Conservation (phyloP, 2,329 filamentous ascomycete genomes). For the Ophiognomonia clavigignenti-juglandacearum region DNA sequence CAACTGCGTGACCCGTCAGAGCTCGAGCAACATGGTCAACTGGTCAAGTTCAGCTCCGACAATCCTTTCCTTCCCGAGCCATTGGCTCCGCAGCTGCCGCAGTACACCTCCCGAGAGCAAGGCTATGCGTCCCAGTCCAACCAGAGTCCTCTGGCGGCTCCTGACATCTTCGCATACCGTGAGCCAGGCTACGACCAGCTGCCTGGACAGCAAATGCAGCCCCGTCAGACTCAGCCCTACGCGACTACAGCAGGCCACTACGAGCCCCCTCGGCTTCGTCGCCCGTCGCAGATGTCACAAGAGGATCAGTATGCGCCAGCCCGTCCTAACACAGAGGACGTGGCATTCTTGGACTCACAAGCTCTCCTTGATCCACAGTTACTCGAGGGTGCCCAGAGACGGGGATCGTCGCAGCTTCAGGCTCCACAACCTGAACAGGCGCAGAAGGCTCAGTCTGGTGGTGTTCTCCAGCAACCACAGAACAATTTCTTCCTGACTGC, state of each 20-base stretch:
- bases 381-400: slow-evolving; percentile 11
- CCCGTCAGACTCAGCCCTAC: slow-evolving; percentile 8
- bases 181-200: slow-evolving; percentile 11
- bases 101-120: slow-evolving; percentile 7
- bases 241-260: slow-evolving; percentile 7
- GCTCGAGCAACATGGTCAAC: slow-evolving; percentile 6
- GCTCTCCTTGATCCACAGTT: slow-evolving; percentile 13
- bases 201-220: slow-evolving; percentile 11
- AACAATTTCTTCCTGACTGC: slow-evolving; percentile 16
- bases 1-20: slow-evolving; percentile 13
- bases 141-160: slow-evolving; percentile 10
- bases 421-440: slow-evolving; percentile 5
- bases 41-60: slow-evolving; percentile 9
- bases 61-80: slow-evolving; percentile 8
- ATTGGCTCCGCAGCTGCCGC: slow-evolving; percentile 7
- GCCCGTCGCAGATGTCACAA: slow-evolving; percentile 4
- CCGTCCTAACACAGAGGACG: slow-evolving; percentile 14
- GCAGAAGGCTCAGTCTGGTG: slow-evolving; percentile 6
- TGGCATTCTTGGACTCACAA: background rate
- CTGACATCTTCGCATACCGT: slow-evolving; percentile 12
- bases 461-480: slow-evolving; percentile 10
- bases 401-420: slow-evolving; percentile 7
- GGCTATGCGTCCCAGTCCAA: slow-evolving; percentile 5
- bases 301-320: slow-evolving; percentile 11
- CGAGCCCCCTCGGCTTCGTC: slow-evolving; percentile 4